phyloP scores from a whole-genome alignment of 2,329 filamentous ascomycete species.

The Aspergillus aculeatus region DNA sequence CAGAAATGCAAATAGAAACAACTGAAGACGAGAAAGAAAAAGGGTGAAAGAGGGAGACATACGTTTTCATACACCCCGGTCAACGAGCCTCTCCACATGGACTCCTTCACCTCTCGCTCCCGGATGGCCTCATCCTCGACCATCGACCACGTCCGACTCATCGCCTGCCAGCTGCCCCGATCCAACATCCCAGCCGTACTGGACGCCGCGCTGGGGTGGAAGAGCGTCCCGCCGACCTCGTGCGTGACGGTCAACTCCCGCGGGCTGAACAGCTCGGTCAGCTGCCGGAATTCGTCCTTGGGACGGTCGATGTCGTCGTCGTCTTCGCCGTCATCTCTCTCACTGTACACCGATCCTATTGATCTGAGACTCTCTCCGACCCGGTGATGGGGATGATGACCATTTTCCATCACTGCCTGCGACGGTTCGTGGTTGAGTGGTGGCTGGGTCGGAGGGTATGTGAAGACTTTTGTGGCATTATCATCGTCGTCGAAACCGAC shows the following conservation, averaged over 20 bases:
- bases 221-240: conserved; percentile 57
- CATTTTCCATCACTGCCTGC: not conserved
- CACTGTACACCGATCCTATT: not conserved
- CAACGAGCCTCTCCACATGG: conserved; percentile 22
- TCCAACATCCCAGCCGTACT: not conserved
- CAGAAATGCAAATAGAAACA: not conserved
- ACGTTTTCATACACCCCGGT: conserved; percentile 59
- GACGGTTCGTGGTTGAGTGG: not conserved
- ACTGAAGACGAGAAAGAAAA: not conserved
- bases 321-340: conserved; percentile 26
- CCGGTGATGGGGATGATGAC: not conserved
- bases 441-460: not conserved
- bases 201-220: conserved; percentile 22
- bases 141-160: conserved; percentile 17
- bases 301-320: conserved; percentile 25
- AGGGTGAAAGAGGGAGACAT: conserved; percentile 25
- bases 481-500: not conserved
- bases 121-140: conserved; percentile 25
- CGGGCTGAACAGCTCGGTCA: conserved; percentile 69
- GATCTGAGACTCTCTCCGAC: not conserved
- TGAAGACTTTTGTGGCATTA: conserved; percentile 8
- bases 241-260: conserved; percentile 65
- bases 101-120: conserved; percentile 43
- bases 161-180: conserved; percentile 5
- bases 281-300: conserved; percentile 64